These are phyloP conservation scores for Serendipita vermifera DNA, from an alignment of 768 basidiomycete species.

Conservation along the genomic window DNA sequence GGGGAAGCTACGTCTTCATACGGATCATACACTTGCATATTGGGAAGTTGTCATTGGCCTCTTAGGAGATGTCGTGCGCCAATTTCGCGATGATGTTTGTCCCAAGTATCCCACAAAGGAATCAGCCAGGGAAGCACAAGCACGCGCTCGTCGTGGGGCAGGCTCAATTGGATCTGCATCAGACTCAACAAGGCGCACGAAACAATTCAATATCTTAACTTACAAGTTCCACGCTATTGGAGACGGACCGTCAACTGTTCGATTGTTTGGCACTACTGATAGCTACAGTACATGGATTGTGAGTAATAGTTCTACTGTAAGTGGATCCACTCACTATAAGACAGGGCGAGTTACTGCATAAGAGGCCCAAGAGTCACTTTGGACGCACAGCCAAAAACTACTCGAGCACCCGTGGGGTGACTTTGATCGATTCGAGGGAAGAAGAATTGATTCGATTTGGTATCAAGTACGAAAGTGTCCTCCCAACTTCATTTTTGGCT, in stretches of 20 bases:
- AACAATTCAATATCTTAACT: conserved; percentile 25
- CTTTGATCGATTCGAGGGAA: too few relatives aligned
- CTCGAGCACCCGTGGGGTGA: too few relatives aligned
- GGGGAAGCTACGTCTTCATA: conserved; percentile 1
- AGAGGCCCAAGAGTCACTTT: too few relatives aligned
- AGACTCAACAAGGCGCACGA: conserved; percentile 24
- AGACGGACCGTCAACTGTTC: conserved; percentile 23
- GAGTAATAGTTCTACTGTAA: too few relatives aligned
- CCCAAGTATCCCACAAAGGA: background rate
- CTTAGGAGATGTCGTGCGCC: background rate
- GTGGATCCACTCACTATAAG: too few relatives aligned
- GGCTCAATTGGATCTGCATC: background rate
- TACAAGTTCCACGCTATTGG: conserved; percentile 29
- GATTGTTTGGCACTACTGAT: conserved; percentile 25
- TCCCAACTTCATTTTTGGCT: too few relatives aligned
- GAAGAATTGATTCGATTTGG: too few relatives aligned
- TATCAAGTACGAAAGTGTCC: too few relatives aligned
- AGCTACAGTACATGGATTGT: conserved; percentile 26
- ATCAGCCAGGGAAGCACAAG: background rate
- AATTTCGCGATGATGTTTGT: background rate
- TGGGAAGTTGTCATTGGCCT: background rate
- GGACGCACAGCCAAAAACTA: too few relatives aligned
- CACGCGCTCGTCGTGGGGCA: background rate
- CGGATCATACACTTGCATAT: background rate
- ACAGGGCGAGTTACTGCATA: too few relatives aligned